phyloP scores from a whole-genome alignment of 2,329 filamentous ascomycete species.

The Penicillium griseofulvum region DNA sequence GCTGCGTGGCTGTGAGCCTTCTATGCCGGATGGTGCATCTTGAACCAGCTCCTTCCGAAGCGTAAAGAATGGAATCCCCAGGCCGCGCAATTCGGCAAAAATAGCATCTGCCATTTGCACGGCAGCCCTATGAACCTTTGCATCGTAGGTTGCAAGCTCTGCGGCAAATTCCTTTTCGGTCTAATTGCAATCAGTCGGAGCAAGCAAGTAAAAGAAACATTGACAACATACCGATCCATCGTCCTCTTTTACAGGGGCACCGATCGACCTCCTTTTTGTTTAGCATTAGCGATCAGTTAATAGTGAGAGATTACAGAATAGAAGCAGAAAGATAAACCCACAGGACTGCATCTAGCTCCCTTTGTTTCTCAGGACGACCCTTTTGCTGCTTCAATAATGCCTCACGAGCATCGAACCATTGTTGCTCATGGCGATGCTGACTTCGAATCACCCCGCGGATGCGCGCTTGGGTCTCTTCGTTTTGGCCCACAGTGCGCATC shows the following conservation, averaged over 20 bases:
- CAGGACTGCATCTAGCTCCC: conserved; percentile 55
- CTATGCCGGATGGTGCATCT: conserved; percentile 8
- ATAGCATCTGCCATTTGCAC: conserved; percentile 60
- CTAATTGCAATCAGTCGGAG: conserved; percentile 21
- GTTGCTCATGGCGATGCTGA: conserved; percentile 61
- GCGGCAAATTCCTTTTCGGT: conserved; percentile 49
- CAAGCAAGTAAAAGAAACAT: neutral
- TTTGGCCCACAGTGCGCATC: conserved; percentile 48
- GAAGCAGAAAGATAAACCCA: conserved; percentile 33
- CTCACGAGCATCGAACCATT: conserved; percentile 58
- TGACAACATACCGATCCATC: conserved; percentile 29
- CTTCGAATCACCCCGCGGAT: conserved; percentile 60
- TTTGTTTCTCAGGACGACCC: conserved; percentile 53
- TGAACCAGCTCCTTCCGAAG: conserved; percentile 47
- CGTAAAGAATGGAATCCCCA: conserved; percentile 63
- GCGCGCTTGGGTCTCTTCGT: conserved; percentile 45
- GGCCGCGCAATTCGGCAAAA: conserved; percentile 52
- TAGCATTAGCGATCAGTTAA: neutral
- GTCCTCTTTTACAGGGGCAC: conserved; percentile 38
- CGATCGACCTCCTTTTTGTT: conserved; percentile 44
- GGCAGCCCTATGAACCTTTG: conserved; percentile 61
- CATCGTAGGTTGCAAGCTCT: conserved; percentile 59
- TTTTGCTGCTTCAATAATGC: conserved; percentile 53
- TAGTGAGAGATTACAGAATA: neutral
- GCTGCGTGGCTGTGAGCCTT: neutral